Conservation (phyloP, 139 green algal species). For the Desmodesmus armatus region DNA sequence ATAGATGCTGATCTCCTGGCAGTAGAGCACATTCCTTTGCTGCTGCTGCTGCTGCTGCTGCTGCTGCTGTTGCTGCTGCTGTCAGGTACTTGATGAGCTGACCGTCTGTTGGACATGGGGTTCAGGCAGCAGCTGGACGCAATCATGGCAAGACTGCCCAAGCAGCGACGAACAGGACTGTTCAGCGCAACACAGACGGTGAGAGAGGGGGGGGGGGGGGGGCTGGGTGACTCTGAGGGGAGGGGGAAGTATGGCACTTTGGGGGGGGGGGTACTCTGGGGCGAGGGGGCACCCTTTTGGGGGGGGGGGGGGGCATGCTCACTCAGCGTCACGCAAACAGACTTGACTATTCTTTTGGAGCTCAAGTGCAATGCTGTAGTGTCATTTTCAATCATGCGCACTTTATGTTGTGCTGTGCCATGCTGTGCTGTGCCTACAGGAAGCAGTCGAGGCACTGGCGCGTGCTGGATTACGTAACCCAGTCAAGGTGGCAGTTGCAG, state of each 20-base stretch:
- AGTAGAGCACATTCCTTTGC: neutral
- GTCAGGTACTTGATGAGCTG: slow-evolving; percentile 96
- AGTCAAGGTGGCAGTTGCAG: slow-evolving; percentile 58
- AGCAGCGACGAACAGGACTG: slow-evolving; percentile 93
- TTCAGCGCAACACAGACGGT: slow-evolving; percentile 98
- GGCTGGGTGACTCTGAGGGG: neutral
- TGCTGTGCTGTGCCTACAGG: slow-evolving; percentile 41
- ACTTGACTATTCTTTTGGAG: no score
- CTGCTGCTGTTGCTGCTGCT: slow-evolving; percentile 5
- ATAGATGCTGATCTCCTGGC: no score
- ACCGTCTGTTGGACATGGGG: slow-evolving; percentile 96
- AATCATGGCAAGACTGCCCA: slow-evolving; percentile 88
- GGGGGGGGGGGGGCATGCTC: no score
- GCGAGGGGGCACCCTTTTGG: no score
- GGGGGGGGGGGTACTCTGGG: no score
- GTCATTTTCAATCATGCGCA: no score
- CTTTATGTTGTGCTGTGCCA: no score
- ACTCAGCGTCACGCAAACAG: no score
- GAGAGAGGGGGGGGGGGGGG: neutral
- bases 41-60: neutral
- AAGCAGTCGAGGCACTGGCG: slow-evolving; percentile 88
- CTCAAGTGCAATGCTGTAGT: no score
- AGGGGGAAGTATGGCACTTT: no score
- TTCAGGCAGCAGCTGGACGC: slow-evolving; percentile 85
- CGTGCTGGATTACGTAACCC: slow-evolving; percentile 95